Percentiles rank a stretch among this genome's conserved stretches.
phyloP scores from a whole-genome alignment of 2,329 filamentous ascomycete genomes.

The Fusarium hostae region DNA sequence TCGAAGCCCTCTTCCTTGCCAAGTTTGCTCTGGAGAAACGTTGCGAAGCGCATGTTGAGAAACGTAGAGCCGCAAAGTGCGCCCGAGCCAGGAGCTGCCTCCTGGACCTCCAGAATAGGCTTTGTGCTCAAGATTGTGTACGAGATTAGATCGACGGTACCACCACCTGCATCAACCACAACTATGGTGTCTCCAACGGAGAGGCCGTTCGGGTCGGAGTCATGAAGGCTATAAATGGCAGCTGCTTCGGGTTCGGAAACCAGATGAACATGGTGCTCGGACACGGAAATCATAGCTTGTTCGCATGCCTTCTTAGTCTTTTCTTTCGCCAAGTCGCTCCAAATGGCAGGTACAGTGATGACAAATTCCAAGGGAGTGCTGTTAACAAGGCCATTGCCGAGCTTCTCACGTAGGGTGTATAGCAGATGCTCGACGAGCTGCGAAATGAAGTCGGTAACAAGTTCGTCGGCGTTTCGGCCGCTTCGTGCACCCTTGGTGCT shows the following conservation, averaged over 20 bases:
- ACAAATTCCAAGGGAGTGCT: conserved; percentile 60
- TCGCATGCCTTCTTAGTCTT: conserved; percentile 59
- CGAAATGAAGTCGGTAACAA: conserved; percentile 60
- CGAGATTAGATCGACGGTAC: conserved; percentile 63
- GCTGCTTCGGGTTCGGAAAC: conserved; percentile 63
- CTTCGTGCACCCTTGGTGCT: conserved; percentile 42
- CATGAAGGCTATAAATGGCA: conserved; percentile 58
- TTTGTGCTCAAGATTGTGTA: conserved; percentile 58
- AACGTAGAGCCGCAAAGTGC: conserved; percentile 59
- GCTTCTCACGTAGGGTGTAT: conserved; percentile 54
- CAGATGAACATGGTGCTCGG: conserved; percentile 52
- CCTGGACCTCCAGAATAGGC: conserved; percentile 57
- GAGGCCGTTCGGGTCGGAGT: conserved; percentile 53
- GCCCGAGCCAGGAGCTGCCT: conserved; percentile 58
- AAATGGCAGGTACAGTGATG: conserved; percentile 66
- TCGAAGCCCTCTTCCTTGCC: conserved; percentile 54
- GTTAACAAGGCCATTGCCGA: conserved; percentile 55
- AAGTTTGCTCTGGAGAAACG: conserved; percentile 54
- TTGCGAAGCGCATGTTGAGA: conserved; percentile 57
- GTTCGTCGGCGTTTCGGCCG: conserved; percentile 52
- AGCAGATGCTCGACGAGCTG: conserved; percentile 58
- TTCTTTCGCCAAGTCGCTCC: conserved; percentile 64
- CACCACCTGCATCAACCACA: conserved; percentile 64
- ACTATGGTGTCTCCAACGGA: conserved; percentile 59
- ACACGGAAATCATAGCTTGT: conserved; percentile 47